Evolutionary conservation across 495 filamentous ascomycete genomes (phyloP).

Genomic region (Xylaria telfairii): DNA sequence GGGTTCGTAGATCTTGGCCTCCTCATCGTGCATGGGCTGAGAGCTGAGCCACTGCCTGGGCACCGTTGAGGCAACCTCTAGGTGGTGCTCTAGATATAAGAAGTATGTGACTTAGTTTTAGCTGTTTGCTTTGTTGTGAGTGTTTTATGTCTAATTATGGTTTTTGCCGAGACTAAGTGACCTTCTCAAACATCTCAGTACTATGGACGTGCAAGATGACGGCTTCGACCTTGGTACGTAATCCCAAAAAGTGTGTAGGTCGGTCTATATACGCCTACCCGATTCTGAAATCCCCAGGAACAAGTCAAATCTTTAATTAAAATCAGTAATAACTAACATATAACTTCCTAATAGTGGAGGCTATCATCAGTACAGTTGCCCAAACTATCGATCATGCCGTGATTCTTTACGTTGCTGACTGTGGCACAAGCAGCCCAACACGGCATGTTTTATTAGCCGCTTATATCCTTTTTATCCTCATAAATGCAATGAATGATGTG

Average conservation of each 20-base stretch:
- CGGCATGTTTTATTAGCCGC: background rate
- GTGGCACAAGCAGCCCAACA: background rate
- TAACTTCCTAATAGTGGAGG: background rate
- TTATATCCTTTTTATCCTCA: background rate
- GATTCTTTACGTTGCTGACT: slow-evolving; percentile 10
- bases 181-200: background rate
- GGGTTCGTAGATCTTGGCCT: slow-evolving; percentile 10
- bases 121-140: background rate
- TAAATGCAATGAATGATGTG: background rate
- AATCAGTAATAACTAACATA: background rate
- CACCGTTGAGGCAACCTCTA: background rate
- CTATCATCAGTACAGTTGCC: background rate
- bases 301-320: background rate
- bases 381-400: background rate
- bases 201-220: slow-evolving; percentile 15
- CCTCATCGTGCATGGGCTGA: slow-evolving; percentile 1
- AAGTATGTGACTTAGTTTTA: background rate
- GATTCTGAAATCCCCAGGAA: background rate
- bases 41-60: background rate
- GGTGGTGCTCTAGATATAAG: background rate
- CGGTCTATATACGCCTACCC: background rate
- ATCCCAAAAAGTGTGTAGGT: too few relatives aligned
- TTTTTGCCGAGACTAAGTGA: background rate
- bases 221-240: slow-evolving; percentile 6
- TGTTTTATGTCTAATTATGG: background rate